Evolutionary conservation across 2,329 filamentous ascomycete genomes (phyloP), one percentile per base, ranked within the genome.

Genomic region (Zopfia rhizophila): DNA sequence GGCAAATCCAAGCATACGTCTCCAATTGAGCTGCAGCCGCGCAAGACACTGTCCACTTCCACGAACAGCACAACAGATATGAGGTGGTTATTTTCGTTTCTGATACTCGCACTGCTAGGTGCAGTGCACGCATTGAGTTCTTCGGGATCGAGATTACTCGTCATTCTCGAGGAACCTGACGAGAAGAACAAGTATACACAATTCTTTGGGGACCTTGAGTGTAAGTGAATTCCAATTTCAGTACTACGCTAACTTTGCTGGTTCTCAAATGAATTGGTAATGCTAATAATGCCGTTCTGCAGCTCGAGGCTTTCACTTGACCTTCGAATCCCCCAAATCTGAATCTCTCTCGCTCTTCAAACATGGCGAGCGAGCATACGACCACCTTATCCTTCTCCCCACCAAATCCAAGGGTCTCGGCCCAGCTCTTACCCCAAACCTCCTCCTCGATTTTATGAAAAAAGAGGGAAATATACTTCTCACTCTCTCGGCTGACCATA

Each of bases 401-500:
- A 85, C 87, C 49, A 96, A 93, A 75, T 85, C 90, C 22, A 99
- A 99, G 83, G 92, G 90, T 51, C 89, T 97, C 50, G 94, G 94
- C 45, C 91, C 93, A 55, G 86, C 89, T 60, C 78, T 99, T 69
- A 93, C 90, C 3, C 91, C 94, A 39, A 90, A 91, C 69, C 77
- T 87, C 55, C 84, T 99, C 58, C 82, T 97, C 72, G 85, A 97
- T 61, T 99, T 97, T 75, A 78, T 96, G 78, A 94, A 96, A 74
- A 86, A 87, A 45, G 81, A 94, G 48, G 94, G 94, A 72, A 99
- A 99, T 76, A 84, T 99, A 66, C 82, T 99, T 53, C 78, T 97
- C 45, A 85, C 90, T 21, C 86, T 97, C 53, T 91, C 91, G 23
- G 86, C 89, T 56, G 82, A 83, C 45, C 77, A 83, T 36, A 74